Evolutionary conservation across 371 early-diverging fungal species (phyloP), one percentile per base, ranked within the genome.

Genomic region (Syncephalis plumigaleata): DNA sequence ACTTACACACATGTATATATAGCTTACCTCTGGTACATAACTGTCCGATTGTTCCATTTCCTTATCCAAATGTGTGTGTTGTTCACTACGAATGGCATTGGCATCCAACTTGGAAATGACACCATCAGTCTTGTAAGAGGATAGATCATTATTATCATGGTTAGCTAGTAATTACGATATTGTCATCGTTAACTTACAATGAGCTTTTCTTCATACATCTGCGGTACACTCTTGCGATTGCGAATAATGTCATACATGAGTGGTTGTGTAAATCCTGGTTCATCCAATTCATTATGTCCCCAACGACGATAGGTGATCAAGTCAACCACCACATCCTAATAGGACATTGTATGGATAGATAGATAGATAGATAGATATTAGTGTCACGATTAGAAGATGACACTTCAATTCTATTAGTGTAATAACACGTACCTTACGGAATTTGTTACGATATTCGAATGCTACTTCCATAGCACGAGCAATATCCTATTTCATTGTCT

Each of bases 271-370:
- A 88, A 95, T 18, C 86, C 84, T 26, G 97, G 97, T 63, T 96
- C 93, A 56, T 96, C 97, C 9, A 94, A 63, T 61, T 96, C 97
- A 54, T 96, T 96, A 65, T 96, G 97, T 2, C 97, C 97, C 88
- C 84, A 81, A 22, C 91, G 78, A 42, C 97, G 79, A 68, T 90
- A 96, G 17, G 84, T 80, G 58, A 93, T 82, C 55, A 96, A 49
- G 55, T 96, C 97, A 21, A 96, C 59, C 21, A 96, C 83, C 38
- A 94, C 79, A 60, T 84, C 85, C 31, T 31, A 31, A 31, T 31
- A 31, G 4, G 31, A 31, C 31, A 31, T 4, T 11, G 65, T 67
- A 44, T 8, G 2, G 36, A 37, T 18, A 21, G 36, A 15, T 39
- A 17, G 36, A 40, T 26, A n/a, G n/a, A n/a, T n/a, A n/a, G n/a